Evolutionary conservation across 176 grass and related monocot genomes (phyloP), one percentile per base, ranked within the genome.

Genomic region (maize (Zea mays)): DNA sequence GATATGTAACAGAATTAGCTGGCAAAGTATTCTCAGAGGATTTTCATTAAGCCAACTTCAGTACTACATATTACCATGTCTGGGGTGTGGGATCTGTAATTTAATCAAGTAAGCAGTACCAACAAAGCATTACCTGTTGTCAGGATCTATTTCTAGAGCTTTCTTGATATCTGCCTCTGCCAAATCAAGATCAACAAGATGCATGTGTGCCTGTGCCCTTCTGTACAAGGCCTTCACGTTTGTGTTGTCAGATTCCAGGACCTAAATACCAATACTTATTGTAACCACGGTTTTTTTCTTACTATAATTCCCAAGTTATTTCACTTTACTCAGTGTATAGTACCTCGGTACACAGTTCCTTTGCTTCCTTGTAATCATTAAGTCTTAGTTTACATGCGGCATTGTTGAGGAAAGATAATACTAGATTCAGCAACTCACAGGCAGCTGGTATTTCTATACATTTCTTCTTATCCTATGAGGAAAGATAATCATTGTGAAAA

Each of bases 141-240:
- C 89, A 11, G 92, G 89, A 76, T 95, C 92, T 57, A 95, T 91
- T 85, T 95, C 92, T 56, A 95, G 78, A 54, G 92, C 92, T 66
- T 54, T 95, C 67, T 91, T 95, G 10, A n/a, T n/a, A n/a, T n/a
- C n/a, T n/a, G n/a, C n/a, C n/a, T n/a, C n/a, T n/a, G n/a, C n/a
- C n/a, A n/a, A n/a, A n/a, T n/a, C n/a, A n/a, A n/a, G n/a, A n/a
- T n/a, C n/a, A n/a, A n/a, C n/a, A n/a, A n/a, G n/a, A n/a, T n/a
- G n/a, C n/a, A n/a, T n/a, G n/a, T n/a, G n/a, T n/a, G n/a, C n/a
- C n/a, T n/a, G n/a, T n/a, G n/a, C n/a, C n/a, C n/a, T n/a, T n/a
- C n/a, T n/a, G n/a, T n/a, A n/a, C n/a, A n/a, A n/a, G n/a, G n/a
- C 93, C 83, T 96, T 96, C 42, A 96, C 93, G 67, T 92, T 96